Evolutionary conservation across 331 rosid genomes (phyloP), one percentile per base, ranked within the genome.

Genomic region (Rhamnella rubrinervis): DNA sequence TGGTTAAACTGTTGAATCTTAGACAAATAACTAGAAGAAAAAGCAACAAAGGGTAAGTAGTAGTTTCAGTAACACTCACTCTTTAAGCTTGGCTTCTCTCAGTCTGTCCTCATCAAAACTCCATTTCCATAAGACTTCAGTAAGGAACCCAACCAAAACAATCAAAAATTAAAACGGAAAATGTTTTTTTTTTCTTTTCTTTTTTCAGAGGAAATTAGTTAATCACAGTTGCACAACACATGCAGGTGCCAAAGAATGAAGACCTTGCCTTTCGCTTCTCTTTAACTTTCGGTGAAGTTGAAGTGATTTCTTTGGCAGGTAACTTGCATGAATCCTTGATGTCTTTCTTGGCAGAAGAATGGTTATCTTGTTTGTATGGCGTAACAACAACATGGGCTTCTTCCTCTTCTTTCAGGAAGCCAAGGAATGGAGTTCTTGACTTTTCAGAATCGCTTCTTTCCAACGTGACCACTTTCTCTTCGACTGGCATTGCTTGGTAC

Each of bases 181-280:
- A 66, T 61, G 68, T 44, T 44, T 7, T 44, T 44, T 44, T 11
- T 40, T 7, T 40, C 8, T 7, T 10, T 10, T 2, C 46, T 40
- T 40, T 40, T 40, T 40, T 40, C 2, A 44, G 49, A 44, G 49
- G 49, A 15, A 5, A 59, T 83, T 58, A 85, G 31, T 81, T 87
- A 53, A 75, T 78, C 76, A 83, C 73, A 65, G 97, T 83, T 40
- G 92, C 79, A 83, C 98, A 93, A 75, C 92, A 93, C 77, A 93
- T 66, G 91, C 92, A 91, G 75, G 74, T 88, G 69, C 88, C 82
- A 67, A 93, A 91, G 88, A 91, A 77, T 50, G 69, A 86, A 70
- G 95, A 64, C 57, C 75, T 77, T 35, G 55, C 57, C 70, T 75
- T 88, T 25, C 85, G 79, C 77, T 81, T 93, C 71, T 81, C 89